phyloP scores from a whole-genome alignment of 257 asterid species.

The Solanum raphanifolium region DNA sequence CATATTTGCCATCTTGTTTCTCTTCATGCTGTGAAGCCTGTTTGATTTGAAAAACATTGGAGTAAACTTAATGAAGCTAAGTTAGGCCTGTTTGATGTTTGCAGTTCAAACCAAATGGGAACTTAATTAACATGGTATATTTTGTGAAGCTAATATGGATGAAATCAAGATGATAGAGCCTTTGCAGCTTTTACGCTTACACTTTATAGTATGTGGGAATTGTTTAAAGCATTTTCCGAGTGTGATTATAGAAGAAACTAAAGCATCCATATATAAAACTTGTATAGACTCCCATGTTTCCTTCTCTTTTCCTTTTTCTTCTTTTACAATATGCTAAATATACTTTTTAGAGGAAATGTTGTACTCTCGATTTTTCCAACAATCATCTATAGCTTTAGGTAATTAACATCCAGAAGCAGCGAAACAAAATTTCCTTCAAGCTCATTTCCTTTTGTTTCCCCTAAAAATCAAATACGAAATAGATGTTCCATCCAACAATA shows the following conservation, averaged over 20 bases:
- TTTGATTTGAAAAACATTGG: background rate
- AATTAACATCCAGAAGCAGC: background rate
- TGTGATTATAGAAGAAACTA: background rate
- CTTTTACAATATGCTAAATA: background rate
- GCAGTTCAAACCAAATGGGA: background rate
- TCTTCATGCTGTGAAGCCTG: background rate
- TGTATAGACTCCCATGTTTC: background rate
- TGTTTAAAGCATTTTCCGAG: background rate
- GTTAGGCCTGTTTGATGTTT: background rate
- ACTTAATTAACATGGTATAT: background rate
- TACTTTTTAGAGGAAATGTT: background rate
- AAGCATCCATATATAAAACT: background rate
- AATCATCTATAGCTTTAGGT: background rate
- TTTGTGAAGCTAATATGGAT: background rate
- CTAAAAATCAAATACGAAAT: background rate
- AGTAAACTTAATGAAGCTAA: background rate
- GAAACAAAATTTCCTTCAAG: background rate
- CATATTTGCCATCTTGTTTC: background rate
- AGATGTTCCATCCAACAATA: background rate
- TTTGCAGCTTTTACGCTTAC: background rate
- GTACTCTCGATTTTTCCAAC: background rate
- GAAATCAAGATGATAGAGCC: background rate
- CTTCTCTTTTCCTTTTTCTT: background rate
- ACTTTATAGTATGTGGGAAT: background rate
- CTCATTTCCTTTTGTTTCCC: background rate